phyloP scores from a whole-genome alignment of 352 stramenopile genomes.

The Phytophthora idaei region DNA sequence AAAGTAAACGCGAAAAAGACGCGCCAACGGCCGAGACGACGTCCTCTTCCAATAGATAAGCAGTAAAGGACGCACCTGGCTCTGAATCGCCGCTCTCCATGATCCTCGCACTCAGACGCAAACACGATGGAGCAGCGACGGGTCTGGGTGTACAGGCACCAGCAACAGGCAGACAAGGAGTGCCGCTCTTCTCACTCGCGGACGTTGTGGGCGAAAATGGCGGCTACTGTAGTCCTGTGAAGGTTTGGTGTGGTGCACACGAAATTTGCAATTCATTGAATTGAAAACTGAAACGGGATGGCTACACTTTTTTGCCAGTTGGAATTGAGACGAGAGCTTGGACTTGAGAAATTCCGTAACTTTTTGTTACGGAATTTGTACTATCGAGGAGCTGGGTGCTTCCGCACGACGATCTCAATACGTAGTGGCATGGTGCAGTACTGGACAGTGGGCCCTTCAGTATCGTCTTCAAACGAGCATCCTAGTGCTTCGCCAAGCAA shows the following conservation, averaged over 20 bases:
- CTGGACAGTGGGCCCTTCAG: too few species aligned
- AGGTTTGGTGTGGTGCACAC: conserved; percentile 22
- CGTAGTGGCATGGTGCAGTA: too few species aligned
- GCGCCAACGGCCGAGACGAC: conserved; percentile 7
- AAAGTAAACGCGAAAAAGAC: conserved; percentile 5
- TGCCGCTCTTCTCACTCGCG: conserved; percentile 12
- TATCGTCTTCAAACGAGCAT: too few species aligned
- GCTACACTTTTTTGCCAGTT: conserved; percentile 6
- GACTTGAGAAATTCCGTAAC: too few species aligned
- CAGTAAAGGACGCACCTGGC: conserved; percentile 14
- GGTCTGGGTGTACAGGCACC: background rate
- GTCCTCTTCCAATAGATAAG: conserved; percentile 4
- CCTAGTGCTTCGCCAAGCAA: too few species aligned
- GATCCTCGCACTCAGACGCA: background rate
- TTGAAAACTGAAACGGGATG: conserved; percentile 28
- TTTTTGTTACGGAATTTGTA: too few species aligned
- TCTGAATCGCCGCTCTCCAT: conserved; percentile 24
- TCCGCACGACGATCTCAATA: too few species aligned
- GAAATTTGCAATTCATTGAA: conserved; percentile 66
- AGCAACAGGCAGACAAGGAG: background rate
- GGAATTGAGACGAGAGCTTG: too few species aligned
- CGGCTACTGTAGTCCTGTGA: conserved; percentile 12
- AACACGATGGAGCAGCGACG: background rate
- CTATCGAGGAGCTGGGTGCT: too few species aligned
- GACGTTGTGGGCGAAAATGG: conserved; percentile 36